Evolutionary conservation across 495 filamentous ascomycete species (phyloP).

Genomic region (Choiromyces venosus): DNA sequence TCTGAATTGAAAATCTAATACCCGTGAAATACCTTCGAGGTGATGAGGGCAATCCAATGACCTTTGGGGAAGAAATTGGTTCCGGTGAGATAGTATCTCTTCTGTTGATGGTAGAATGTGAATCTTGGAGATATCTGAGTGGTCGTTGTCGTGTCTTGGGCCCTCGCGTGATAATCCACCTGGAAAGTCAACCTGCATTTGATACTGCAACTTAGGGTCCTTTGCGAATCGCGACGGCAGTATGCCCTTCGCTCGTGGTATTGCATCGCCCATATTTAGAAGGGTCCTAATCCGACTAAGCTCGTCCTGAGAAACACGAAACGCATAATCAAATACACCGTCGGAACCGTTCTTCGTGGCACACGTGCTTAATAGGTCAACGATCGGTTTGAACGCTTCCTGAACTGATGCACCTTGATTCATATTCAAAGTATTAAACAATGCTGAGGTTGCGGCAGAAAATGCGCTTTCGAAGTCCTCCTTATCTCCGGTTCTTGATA

Average conservation of each 20-base stretch:
- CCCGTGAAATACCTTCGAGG: conserved; percentile 52
- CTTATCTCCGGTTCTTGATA: conserved; percentile 2
- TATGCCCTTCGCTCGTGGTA: conserved; percentile 30
- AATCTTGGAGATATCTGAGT: conserved; percentile 55
- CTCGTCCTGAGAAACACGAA: conserved; percentile 20
- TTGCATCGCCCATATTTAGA: conserved; percentile 45
- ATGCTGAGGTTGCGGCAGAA: conserved; percentile 11
- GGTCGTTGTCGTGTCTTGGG: conserved; percentile 63
- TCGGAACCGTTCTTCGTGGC: not conserved
- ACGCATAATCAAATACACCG: conserved; percentile 23
- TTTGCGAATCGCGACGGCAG: not conserved
- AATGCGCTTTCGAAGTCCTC: conserved; percentile 24
- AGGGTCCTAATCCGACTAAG: conserved; percentile 40
- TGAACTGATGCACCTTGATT: conserved; percentile 38
- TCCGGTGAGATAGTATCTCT: conserved; percentile 53
- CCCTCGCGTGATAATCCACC: conserved; percentile 52
- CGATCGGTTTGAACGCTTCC: conserved; percentile 26
- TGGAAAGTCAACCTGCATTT: conserved; percentile 49
- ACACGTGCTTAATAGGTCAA: not conserved
- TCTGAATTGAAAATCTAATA: conserved; percentile 66
- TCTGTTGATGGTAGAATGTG: conserved; percentile 58
- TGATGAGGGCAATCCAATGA: conserved; percentile 53
- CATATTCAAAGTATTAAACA: conserved; percentile 29
- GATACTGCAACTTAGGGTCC: conserved; percentile 33
- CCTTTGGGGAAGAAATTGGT: conserved; percentile 58